Evolutionary conservation across 2,329 filamentous ascomycete species (phyloP), one percentile per base, ranked within the genome.

Genomic region (Calonectria leucothoes): DNA sequence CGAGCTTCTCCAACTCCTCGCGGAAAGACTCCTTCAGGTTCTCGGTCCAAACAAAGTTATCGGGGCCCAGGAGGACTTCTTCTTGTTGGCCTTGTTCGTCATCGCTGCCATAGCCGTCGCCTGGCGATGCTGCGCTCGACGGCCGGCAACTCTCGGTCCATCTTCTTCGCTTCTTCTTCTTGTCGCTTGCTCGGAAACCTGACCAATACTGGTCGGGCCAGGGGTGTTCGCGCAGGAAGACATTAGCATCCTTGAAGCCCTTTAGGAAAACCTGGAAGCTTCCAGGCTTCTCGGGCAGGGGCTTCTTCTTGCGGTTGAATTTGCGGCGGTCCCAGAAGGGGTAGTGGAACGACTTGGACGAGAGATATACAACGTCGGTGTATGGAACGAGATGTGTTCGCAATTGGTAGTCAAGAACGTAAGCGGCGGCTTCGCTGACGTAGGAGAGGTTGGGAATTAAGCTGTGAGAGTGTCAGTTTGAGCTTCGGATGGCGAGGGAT

Each of bases 211-310:
- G 95, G 82, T 99, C 97, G 7, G 97, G 97, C 97, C 97, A 99
- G 0, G 97, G 97, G 81, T 99, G 92, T 82, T 99, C 96, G 74
- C 96, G 93, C 39, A 99, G 87, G 82, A 99, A 99, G 65, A 98
- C 90, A 79, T 98, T 99, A 69, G 97, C 97, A 82, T 99, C 97
- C 83, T 98, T 98, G 87, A 94, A 99, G 10, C 97, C 97, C 82
- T 98, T 98, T 64, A 99, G 88, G 83, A 99, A 99, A 37, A 98
- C 95, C 82, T 99, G 97, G 82, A 99, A 98, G 84, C 96, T 98
- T 39, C 97, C 97, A 12, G 94, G 93, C 84, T 99, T 99, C 51
- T 95, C 90, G 0, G 97, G 97, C 2, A 98, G 89, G 2, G 94
- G 89, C 84, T 95, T 98, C 85, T 94, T 94, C 82, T 95, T 97